These are phyloP conservation scores for Taphrina flavorubra DNA, from an alignment of 1,139 yeast genomes.

Conservation along the genomic window DNA sequence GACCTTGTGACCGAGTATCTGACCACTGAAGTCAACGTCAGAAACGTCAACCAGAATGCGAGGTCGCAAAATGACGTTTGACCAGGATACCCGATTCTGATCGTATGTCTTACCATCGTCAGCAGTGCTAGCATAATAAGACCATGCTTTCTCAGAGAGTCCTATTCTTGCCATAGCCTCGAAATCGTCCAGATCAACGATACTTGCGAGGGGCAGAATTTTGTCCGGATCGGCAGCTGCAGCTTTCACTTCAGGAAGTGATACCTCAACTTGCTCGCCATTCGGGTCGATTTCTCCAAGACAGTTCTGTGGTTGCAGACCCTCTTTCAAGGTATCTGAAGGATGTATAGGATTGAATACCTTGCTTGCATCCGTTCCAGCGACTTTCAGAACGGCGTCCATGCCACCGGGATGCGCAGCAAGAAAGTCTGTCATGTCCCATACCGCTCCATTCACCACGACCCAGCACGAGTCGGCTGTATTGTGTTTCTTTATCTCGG, in stretches of 20 bases:
- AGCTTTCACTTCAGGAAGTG: constrained; percentile 60
- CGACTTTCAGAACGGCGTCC: constrained; percentile 71
- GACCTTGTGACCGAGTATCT: constrained; percentile 59
- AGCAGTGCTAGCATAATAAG: constrained; percentile 62
- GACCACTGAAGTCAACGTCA: constrained; percentile 52
- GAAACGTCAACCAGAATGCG: constrained; percentile 59
- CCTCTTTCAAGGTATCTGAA: constrained; percentile 72
- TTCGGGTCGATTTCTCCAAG: constrained; percentile 48
- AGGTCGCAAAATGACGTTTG: constrained; percentile 58
- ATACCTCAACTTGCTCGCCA: constrained; percentile 61
- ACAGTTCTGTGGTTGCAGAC: constrained; percentile 56
- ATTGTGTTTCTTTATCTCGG: constrained; percentile 64
- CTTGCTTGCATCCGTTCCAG: constrained; percentile 62
- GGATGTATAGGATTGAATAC: constrained; percentile 76
- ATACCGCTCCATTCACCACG: constrained; percentile 55
- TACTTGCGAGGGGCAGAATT: constrained; percentile 10
- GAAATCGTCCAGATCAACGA: constrained; percentile 64
- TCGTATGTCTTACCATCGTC: constrained; percentile 62
- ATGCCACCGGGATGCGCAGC: constrained; percentile 90
- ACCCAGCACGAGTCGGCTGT: constrained; percentile 73
- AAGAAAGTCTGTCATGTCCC: constrained; percentile 79
- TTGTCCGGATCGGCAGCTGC: constrained; percentile 55
- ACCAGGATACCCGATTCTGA: constrained; percentile 59
- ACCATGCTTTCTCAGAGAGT: constrained; percentile 62
- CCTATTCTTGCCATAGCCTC: constrained; percentile 82